Evolutionary conservation across 2,329 filamentous ascomycete genomes (phyloP), one percentile per base, ranked within the genome.

Genomic region (Epichloe hybrida): DNA sequence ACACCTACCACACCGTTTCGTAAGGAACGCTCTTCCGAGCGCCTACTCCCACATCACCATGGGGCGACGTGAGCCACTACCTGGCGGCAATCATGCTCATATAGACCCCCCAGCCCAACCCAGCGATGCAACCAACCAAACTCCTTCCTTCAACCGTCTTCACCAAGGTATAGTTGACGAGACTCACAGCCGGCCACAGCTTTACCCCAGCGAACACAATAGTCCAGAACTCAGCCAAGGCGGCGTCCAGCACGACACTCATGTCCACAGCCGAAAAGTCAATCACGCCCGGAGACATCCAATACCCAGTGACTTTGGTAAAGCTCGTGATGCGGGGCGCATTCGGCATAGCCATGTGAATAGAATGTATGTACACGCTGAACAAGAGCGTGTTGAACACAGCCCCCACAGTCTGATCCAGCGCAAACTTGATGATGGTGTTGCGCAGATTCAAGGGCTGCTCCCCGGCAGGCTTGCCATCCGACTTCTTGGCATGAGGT

Each of bases 81-180:
- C 21, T 43, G 38, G 64, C 62, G 17, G 74, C 75, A 55, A 80
- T 66, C 59, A 89, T 67, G 61, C 84, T 88, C 67, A 90, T 70
- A 64, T 86, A 90, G 41, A 89, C 72, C 0, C 83, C 86, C 86
- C 86, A 91, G 13, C 72, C 75, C 23, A 91, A 73, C 5, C 86
- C 86, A 17, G 84, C 84, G 48, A 84, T 64, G 56, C 81, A 80
- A n/a, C 81, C 84, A 54, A 89, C 76, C 36, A 90, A 67, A 48
- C 85, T 83, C 38, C 86, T 73, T 49, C 76, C 75, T 59, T 88
- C 77, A 3, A 88, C 78, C n/a, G 82, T 85, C 56, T 85, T 76
- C 53, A 88, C 69, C 20, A 77, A 64, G 2, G 81, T 75, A 61
- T 86, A 89, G 70, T 86, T 86, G 54, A 86, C 61, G 17, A 85